Conservation (phyloP, 768 basidiomycete species). For the Lactifluus pinguis region DNA sequence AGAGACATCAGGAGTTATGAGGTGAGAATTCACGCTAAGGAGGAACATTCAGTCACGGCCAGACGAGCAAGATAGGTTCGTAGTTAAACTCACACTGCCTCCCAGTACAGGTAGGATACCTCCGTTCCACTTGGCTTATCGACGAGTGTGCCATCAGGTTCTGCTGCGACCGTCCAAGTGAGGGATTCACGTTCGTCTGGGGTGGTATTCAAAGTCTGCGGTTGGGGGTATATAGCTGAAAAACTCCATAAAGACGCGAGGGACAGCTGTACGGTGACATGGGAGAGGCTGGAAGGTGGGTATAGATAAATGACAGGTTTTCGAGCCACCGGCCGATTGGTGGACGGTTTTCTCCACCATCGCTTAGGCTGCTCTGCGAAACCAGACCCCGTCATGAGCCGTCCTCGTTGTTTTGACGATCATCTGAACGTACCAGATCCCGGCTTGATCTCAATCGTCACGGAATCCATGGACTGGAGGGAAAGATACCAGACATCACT, state of each 20-base stretch:
- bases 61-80: neutral
- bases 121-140: slow-evolving; percentile 6
- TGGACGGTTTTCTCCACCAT: no score
- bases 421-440: neutral
- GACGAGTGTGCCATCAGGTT: slow-evolving; percentile 4
- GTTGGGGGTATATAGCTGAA: slow-evolving; percentile 1
- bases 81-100: slow-evolving; percentile 1
- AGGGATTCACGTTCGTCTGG: neutral
- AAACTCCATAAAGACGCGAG: neutral
- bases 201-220: neutral
- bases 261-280: neutral
- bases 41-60: neutral
- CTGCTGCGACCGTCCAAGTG: slow-evolving; percentile 2
- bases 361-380: no score
- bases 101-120: slow-evolving; percentile 7
- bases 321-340: neutral
- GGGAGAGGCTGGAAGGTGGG: neutral
- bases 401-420: neutral
- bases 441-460: neutral
- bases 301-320: slow-evolving; percentile 10
- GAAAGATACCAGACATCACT: neutral
- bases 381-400: neutral
- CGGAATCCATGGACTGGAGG: neutral
- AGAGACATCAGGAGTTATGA: neutral
- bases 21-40: neutral